phyloP scores from a whole-genome alignment of 1,139 yeast genomes.

The Sugiyamaella japonica region DNA sequence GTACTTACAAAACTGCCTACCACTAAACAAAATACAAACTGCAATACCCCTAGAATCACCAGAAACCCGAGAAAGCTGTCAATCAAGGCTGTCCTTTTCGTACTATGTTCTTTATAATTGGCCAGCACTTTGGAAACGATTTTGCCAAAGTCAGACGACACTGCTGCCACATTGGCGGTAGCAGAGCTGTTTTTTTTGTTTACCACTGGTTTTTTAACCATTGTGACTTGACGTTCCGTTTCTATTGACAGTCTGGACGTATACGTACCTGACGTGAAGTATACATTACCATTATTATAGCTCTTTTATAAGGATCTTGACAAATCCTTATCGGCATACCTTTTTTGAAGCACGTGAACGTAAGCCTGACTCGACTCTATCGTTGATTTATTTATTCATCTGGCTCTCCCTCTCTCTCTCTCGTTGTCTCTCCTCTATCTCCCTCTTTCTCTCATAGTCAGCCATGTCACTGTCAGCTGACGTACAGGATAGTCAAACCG shows the following conservation, averaged over 20 bases:
- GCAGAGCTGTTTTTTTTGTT: slow-evolving; percentile 17
- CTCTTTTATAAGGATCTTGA: neutral
- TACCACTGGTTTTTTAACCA: slow-evolving; percentile 19
- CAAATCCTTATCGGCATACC: no score
- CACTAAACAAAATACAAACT: slow-evolving; percentile 70
- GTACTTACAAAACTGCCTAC: slow-evolving; percentile 68
- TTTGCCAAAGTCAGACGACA: slow-evolving; percentile 23
- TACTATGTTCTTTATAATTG: slow-evolving; percentile 29
- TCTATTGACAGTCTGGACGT: neutral
- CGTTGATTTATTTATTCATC: no score
- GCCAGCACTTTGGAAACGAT: slow-evolving; percentile 26
- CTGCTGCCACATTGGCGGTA: slow-evolving; percentile 5
- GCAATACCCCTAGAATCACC: slow-evolving; percentile 72
- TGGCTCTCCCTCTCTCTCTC: no score
- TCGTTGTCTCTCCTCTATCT: no score
- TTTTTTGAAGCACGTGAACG: neutral
- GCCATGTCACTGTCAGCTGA: neutral
- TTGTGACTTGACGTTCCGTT: neutral
- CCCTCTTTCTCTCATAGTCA: no score
- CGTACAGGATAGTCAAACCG: neutral
- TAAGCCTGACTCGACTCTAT: neutral
- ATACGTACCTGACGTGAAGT: neutral
- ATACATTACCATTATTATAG: no score
- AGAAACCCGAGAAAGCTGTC: slow-evolving; percentile 76
- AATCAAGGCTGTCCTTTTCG: slow-evolving; percentile 52